Evolutionary conservation across 2,329 filamentous ascomycete species (phyloP).

Genomic region (Chrysosporium keratinophilum): DNA sequence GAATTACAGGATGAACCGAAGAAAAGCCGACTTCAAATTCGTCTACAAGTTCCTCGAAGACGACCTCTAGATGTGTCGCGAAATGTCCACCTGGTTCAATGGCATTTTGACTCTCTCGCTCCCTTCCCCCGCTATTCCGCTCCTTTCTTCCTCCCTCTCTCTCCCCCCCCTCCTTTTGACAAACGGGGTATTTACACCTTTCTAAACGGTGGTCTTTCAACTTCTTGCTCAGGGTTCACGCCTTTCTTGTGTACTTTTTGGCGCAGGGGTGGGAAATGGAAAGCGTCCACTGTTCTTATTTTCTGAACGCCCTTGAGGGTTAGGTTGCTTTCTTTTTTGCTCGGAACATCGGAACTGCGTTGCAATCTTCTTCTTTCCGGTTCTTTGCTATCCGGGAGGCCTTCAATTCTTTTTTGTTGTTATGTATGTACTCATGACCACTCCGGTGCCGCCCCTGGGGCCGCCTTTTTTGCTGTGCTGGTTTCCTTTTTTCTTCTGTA

Average conservation of each 20-base stretch:
- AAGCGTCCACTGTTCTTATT: neutral
- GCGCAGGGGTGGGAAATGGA: conserved; percentile 3
- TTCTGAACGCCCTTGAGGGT: neutral
- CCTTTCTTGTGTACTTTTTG: neutral
- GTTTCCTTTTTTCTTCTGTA: neutral
- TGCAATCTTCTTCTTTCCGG: too few relatives aligned
- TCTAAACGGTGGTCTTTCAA: conserved; percentile 5
- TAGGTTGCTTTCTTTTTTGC: too few relatives aligned
- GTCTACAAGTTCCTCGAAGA: conserved; percentile 96
- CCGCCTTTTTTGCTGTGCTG: neutral
- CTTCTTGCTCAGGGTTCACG: conserved; percentile 2
- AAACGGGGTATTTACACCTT: neutral
- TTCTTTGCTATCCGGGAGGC: too few relatives aligned
- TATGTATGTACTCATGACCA: neutral
- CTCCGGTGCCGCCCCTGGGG: neutral
- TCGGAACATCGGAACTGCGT: too few relatives aligned
- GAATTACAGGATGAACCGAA: conserved; percentile 78
- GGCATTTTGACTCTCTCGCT: neutral
- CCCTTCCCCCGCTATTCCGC: neutral
- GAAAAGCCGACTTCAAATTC: conserved; percentile 97
- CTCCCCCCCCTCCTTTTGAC: neutral
- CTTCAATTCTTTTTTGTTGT: neutral
- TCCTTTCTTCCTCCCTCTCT: neutral
- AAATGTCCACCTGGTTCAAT: neutral
- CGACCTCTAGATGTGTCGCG: conserved; percentile 51